A percentile compares a stretch with the other conserved stretches of the same genome.
phyloP scores from a whole-genome alignment of 179 eudicot species.

The Corrigiola litoralis region DNA sequence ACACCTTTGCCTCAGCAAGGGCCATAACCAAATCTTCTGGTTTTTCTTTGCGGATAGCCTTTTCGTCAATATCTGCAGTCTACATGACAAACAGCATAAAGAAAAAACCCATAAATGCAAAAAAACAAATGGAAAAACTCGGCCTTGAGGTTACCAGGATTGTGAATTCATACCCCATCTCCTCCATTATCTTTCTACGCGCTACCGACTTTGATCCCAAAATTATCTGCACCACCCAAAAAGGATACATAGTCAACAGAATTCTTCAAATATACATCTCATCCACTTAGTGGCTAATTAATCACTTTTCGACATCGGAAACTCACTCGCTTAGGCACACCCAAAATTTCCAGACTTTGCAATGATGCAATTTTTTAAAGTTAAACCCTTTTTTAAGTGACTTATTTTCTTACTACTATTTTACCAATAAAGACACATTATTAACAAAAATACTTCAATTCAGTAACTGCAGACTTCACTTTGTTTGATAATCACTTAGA shows the following conservation, averaged over 20 bases:
- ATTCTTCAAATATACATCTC: neutral
- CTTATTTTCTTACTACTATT: no score
- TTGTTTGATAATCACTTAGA: no score
- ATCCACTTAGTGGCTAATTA: no score
- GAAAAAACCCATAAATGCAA: neutral
- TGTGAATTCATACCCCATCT: constrained; percentile 83
- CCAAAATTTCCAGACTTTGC: no score
- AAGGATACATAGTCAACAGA: neutral
- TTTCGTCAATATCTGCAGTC: constrained; percentile 95
- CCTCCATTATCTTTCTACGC: constrained; percentile 60
- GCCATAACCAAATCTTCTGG: constrained; percentile 89
- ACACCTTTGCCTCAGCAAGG: constrained; percentile 91
- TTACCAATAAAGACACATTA: no score
- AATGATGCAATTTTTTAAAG: no score
- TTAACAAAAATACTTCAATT: no score
- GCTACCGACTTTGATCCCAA: constrained; percentile 82
- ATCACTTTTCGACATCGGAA: no score
- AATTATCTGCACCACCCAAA: constrained; percentile 47
- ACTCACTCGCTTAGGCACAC: no score
- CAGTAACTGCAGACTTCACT: no score
- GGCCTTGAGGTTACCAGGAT: constrained; percentile 47
- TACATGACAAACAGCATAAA: constrained; percentile 17
- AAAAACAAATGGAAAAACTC: neutral
- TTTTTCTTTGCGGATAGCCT: constrained; percentile 72
- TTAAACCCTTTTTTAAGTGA: no score